These are phyloP conservation scores for Linderina pennispora DNA, from an alignment of 192 early-diverging fungal species.

Conservation along the genomic window DNA sequence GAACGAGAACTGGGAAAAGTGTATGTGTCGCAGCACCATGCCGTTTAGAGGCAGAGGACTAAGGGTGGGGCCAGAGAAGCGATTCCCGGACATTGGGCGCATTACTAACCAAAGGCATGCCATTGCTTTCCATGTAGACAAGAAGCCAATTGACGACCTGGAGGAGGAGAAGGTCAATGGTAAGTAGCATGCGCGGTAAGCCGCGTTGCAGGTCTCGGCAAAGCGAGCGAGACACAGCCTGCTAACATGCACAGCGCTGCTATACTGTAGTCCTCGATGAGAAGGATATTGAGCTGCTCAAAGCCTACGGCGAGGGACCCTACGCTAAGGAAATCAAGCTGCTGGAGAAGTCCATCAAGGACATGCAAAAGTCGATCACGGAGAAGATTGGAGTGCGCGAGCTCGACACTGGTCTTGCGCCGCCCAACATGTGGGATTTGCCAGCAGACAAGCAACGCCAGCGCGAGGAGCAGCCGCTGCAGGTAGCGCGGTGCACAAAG, in stretches of 20 bases:
- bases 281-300: conserved; percentile 45
- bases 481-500: conserved; percentile 98
- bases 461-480: conserved; percentile 81
- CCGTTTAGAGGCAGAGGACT: too few species aligned
- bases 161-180: conserved; percentile 85
- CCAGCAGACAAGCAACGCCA: conserved; percentile 98
- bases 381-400: conserved; percentile 99
- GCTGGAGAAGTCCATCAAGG: conserved; percentile 93
- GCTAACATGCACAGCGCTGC: too few species aligned
- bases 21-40: conserved; percentile 59
- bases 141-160: conserved; percentile 68
- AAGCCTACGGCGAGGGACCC: conserved; percentile 91
- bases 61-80: too few species aligned
- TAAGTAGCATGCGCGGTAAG: conserved; percentile 13
- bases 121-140: conserved; percentile 50
- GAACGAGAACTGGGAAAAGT: conserved; percentile 97
- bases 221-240: too few species aligned
- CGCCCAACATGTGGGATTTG: conserved; percentile 98
- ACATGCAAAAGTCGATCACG: conserved; percentile 96
- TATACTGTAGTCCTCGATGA: conserved; percentile 44
- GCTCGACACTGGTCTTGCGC: conserved; percentile 95
- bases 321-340: conserved; percentile 94
- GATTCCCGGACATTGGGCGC: too few species aligned
- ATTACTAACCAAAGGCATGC: not conserved
- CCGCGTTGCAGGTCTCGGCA: too few species aligned